Evolutionary conservation across 495 filamentous ascomycete species (phyloP), one percentile per base, ranked within the genome.

Genomic region (Penicillium canescens): DNA sequence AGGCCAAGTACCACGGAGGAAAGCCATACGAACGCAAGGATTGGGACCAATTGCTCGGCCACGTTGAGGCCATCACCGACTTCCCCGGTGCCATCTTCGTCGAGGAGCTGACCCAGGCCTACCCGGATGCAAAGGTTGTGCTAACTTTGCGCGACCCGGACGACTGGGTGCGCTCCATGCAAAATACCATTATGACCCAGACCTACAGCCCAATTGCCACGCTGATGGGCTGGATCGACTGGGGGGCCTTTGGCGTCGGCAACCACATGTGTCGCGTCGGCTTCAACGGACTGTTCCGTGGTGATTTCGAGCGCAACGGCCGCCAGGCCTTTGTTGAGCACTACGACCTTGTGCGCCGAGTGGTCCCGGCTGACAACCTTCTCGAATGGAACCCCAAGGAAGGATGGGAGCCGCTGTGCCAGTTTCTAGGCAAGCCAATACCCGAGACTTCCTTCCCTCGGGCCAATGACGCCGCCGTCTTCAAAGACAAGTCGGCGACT

Each of bases 1-100:
- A 71, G 1, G 78, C 75, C 43, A 82, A 83, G 56, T 82, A 77
- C 64, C 44, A 50, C 8, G 71, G 68, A 4, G 62, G 71, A 1
- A 68, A 66, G 18, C 65, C 62, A 6, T 82, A 77, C 65, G 74
- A 70, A 18, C 71, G 75, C 7, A 62, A 69, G 41, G 76, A 83
- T 56, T 83, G 74, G 73, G 82, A 85, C 57, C 65, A 75, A 55
- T 65, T 83, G 3, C 71, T 83, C 3, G 79, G 77, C 49, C 66
- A 76, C 54, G 77, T 74, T 42, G 72, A 42, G 40, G 40, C 51
- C 37, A 52, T 63, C 37, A 61, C 56, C 48, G 58, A 77, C 59
- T 65, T 70, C 55, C 68, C 74, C 3, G 65, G 63, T 16, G 60
- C 71, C 47, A 67, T 74, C 48, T 77, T 77, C 58, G 52, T 64